Percentiles rank a stretch among this genome's conserved stretches.
phyloP scores from a whole-genome alignment of 2,329 filamentous ascomycete species.

The Hirsutella thompsonii region DNA sequence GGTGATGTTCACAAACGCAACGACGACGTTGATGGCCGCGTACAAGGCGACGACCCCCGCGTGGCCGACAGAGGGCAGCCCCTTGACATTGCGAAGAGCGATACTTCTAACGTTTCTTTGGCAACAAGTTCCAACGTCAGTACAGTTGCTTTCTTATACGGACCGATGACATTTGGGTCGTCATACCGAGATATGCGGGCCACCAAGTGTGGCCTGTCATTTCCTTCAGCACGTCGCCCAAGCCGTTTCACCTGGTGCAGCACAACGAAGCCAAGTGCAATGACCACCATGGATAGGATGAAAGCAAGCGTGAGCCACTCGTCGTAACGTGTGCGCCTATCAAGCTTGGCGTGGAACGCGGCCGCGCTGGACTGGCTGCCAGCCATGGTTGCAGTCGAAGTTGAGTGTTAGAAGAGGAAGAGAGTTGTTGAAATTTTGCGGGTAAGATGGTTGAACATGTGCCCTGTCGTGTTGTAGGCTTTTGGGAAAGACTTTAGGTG shows the following conservation, averaged over 20 bases:
- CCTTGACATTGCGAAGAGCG: slow-evolving; percentile 12
- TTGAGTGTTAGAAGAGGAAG: neutral
- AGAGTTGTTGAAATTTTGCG: no score
- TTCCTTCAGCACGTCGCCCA: neutral
- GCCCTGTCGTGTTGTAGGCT: no score
- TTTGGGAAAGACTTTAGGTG: no score
- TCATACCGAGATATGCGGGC: slow-evolving; percentile 3
- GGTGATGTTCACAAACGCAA: slow-evolving; percentile 20
- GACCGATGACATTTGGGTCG: neutral
- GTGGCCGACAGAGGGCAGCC: slow-evolving; percentile 20
- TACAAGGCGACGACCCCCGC: slow-evolving; percentile 15
- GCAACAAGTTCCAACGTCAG: neutral
- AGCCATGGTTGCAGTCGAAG: slow-evolving; percentile 9
- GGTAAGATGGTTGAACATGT: no score
- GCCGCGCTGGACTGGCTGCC: neutral
- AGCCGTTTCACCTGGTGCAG: slow-evolving; percentile 4
- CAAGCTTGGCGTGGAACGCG: neutral
- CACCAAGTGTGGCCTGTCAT: neutral
- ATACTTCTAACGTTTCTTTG: slow-evolving; percentile 9
- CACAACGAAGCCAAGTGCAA: slow-evolving; percentile 2
- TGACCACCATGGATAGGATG: slow-evolving; percentile 1
- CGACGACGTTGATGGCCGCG: slow-evolving; percentile 18
- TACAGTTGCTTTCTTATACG: neutral
- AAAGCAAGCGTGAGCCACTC: slow-evolving; percentile 4
- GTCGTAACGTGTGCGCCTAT: slow-evolving; percentile 1